Evolutionary conservation across 2,329 filamentous ascomycete species (phyloP).

Genomic region (Lecanicillium sp.): DNA sequence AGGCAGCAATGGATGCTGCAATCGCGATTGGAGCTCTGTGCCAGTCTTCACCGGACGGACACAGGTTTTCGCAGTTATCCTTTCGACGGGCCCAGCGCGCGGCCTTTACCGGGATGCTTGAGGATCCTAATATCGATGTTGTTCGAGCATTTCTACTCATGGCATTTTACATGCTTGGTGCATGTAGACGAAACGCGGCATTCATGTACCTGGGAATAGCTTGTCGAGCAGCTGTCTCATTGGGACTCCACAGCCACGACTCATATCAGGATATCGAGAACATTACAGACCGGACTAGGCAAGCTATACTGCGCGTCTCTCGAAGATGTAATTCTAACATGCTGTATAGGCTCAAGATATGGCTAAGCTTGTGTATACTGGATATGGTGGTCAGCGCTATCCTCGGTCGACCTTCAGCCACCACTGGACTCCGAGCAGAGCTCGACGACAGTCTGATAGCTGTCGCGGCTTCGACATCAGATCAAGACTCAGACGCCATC

Average conservation of each 20-base stretch:
- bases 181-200: conserved; percentile 50
- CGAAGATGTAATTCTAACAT: neutral
- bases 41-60: conserved; percentile 17
- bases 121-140: conserved; percentile 45
- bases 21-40: conserved; percentile 47
- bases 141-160: conserved; percentile 46
- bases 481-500: conserved; percentile 3
- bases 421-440: conserved; percentile 20
- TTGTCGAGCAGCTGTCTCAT: conserved; percentile 45
- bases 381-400: conserved; percentile 31
- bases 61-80: conserved; percentile 25
- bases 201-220: conserved; percentile 59
- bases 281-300: conserved; percentile 14
- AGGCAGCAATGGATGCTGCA: conserved; percentile 28
- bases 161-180: conserved; percentile 52
- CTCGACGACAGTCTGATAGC: conserved; percentile 17
- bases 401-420: conserved; percentile 28
- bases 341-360: conserved; percentile 22
- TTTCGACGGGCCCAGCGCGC: conserved; percentile 40
- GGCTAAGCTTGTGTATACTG: conserved; percentile 29
- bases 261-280: conserved; percentile 17
- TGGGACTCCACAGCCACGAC: conserved; percentile 42
- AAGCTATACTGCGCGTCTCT: conserved; percentile 2
- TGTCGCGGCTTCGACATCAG: conserved; percentile 12
- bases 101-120: conserved; percentile 42